Evolutionary conservation across 2,329 filamentous ascomycete genomes (phyloP), one percentile per base, ranked within the genome.

Genomic region (Thelonectria discophora): DNA sequence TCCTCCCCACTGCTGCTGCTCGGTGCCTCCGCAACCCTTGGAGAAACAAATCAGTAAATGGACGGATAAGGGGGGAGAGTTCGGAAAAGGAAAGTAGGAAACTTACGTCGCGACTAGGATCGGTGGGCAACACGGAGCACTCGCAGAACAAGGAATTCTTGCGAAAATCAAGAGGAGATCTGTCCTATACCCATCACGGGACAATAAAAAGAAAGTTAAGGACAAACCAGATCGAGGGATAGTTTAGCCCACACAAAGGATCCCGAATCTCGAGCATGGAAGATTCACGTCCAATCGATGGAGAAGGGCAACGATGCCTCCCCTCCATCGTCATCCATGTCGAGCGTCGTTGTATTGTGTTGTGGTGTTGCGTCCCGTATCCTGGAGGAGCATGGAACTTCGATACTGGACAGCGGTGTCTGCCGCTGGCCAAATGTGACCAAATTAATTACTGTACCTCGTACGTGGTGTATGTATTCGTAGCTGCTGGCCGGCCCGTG

Each of bases 271-370:
- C 59, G 60, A 63, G 40, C 11, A 64, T 43, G 21, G 20, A 54
- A 46, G 52, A 67, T 62, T 58, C 55, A 48, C 63, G 37, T 43
- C 69, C 69, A 71, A 71, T 70, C 67, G 64, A 64, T 65, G 53
- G 34, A 43, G 53, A 24, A 67, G 54, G 67, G 69, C 67, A 45
- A 64, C 60, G 43, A 30, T 45, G 57, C 53, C 59, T 64, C 54
- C 40, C 40, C 64, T 59, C 61, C 58, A 50, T 67, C 49, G 58
- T 61, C 45, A 53, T 43, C 53, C 53, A 61, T 56, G 53, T 37
- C 42, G 42, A 52, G 42, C 18, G 53, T 52, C 34, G 34, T 47
- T 37, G 32, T 50, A 15, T n/a, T n/a, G n/a, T n/a, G n/a, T n/a
- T n/a, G n/a, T n/a, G n/a, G 24, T 43, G 34, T 37, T 43, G 32